These are phyloP conservation scores for Phanerodontia chrysosporium DNA, from an alignment of 768 basidiomycete species.

Conservation along the genomic window DNA sequence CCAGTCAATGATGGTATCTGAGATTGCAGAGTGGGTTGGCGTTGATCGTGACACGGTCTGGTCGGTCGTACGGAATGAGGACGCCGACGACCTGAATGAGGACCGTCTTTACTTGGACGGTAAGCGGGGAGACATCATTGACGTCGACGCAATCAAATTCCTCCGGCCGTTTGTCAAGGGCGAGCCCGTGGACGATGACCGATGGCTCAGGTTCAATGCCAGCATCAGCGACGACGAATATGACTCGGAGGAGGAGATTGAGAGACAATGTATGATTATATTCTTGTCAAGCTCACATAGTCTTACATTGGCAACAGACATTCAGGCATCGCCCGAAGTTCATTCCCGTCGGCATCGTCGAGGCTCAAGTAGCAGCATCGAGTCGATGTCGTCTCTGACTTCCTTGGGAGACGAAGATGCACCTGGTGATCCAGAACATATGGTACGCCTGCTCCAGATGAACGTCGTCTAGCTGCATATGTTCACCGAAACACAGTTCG, in stretches of 20 bases:
- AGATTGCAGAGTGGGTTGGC: constrained; percentile 1
- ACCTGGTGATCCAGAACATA: background rate
- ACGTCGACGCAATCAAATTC: background rate
- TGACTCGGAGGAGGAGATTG: background rate
- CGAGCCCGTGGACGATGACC: background rate
- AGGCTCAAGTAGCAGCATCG: background rate
- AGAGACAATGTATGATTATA: background rate
- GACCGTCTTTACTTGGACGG: background rate
- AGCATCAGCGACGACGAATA: background rate
- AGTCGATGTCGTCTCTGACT: background rate
- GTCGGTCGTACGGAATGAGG: constrained; percentile 1
- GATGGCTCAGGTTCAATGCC: background rate
- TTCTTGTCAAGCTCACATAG: background rate
- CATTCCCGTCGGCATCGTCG: background rate
- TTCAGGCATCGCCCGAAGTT: background rate
- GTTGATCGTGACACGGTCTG: background rate
- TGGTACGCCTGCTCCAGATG: background rate
- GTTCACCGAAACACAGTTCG: background rate
- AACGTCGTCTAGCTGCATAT: background rate
- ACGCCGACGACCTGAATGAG: background rate
- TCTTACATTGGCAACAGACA: background rate
- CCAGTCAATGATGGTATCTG: background rate
- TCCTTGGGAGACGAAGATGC: background rate
- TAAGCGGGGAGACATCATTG: background rate
- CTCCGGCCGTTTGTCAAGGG: background rate